Percentiles rank a stretch among this genome's conserved stretches.
Conservation (phyloP, 1,139 yeast species). For the Yamadazyma membranifaciens region DNA sequence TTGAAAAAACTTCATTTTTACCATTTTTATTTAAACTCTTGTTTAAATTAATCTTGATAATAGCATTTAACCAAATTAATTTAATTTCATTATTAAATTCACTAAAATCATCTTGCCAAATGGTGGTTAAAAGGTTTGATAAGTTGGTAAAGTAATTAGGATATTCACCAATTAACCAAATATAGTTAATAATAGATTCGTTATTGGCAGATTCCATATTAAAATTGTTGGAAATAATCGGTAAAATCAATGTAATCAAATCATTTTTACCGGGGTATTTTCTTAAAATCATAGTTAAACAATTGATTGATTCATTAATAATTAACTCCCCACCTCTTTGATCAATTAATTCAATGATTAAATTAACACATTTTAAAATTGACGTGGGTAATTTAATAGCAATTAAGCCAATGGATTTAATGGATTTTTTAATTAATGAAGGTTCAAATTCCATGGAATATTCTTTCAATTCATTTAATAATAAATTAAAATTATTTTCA, state of each 20-base stretch:
- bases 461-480: constrained; percentile 85
- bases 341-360: constrained; percentile 70
- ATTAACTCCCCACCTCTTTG: constrained; percentile 73
- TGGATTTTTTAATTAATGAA: constrained; percentile 80
- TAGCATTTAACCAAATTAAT: constrained; percentile 59
- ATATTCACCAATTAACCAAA: constrained; percentile 90
- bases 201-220: constrained; percentile 59
- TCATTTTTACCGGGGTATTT: constrained; percentile 66
- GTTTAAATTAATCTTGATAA: constrained; percentile 9
- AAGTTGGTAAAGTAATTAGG: constrained; percentile 67
- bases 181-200: constrained; percentile 46
- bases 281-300: constrained; percentile 76
- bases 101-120: constrained; percentile 59
- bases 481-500: constrained; percentile 61
- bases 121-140: constrained; percentile 40
- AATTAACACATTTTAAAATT: constrained; percentile 71
- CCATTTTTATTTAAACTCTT: neutral
- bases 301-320: constrained; percentile 76
- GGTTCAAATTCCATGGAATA: constrained; percentile 94
- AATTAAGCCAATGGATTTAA: constrained; percentile 81
- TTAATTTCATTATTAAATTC: constrained; percentile 79
- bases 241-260: constrained; percentile 62
- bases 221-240: constrained; percentile 61
- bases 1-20: constrained; percentile 23
- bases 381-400: constrained; percentile 74